Evolutionary conservation across 306 rosid species (phyloP).

Genomic region (Cotoneaster glaucophyllus): DNA sequence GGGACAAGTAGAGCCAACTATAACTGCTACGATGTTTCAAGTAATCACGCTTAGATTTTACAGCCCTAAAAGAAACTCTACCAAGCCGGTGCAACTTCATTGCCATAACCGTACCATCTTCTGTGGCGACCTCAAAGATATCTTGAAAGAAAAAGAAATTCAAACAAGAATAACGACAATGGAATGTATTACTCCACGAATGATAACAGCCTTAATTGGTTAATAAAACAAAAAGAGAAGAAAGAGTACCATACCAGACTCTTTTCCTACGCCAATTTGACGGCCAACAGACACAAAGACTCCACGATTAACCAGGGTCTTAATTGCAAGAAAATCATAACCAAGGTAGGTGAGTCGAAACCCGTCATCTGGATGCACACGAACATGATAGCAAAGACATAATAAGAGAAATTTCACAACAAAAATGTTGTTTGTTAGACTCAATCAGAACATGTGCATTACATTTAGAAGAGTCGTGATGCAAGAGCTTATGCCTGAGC

Average conservation of each 20-base stretch:
- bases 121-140: constrained; percentile 86
- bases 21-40: constrained; percentile 77
- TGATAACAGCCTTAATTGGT: background rate
- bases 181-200: background rate
- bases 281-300: constrained; percentile 84
- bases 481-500: constrained; percentile 81
- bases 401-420: background rate
- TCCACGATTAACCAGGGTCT: constrained; percentile 82
- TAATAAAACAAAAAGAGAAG: background rate
- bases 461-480: constrained; percentile 92
- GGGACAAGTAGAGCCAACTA: constrained; percentile 88
- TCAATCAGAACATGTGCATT: constrained; percentile 6
- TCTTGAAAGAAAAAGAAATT: constrained; percentile 36
- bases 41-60: constrained; percentile 93
- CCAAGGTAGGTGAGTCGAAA: constrained; percentile 94
- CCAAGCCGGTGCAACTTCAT: constrained; percentile 93
- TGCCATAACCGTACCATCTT: constrained; percentile 79
- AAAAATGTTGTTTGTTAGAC: background rate
- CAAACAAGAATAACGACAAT: background rate
- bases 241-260: constrained; percentile 53
- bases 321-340: constrained; percentile 94
- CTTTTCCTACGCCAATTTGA: constrained; percentile 95
- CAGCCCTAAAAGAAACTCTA: constrained; percentile 86
- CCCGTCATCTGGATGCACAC: constrained; percentile 67
- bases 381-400: constrained; percentile 10